Evolutionary conservation across 495 filamentous ascomycete genomes (phyloP).

Genomic region (Umbilicaria muhlenbergii): DNA sequence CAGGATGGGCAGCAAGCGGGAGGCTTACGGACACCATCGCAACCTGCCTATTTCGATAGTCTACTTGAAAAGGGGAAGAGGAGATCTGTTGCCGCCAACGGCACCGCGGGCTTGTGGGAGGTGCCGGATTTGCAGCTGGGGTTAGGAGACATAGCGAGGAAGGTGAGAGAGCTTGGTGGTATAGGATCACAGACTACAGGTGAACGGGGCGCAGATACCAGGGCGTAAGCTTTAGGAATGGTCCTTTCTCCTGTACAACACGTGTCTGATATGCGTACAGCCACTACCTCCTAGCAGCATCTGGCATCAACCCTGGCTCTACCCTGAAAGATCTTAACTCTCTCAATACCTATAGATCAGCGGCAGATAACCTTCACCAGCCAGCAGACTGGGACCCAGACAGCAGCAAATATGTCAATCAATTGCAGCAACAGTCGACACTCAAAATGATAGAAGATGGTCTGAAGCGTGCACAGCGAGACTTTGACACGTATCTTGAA

Average conservation of each 20-base stretch:
- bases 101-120: constrained; percentile 28
- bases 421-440: constrained; percentile 77
- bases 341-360: constrained; percentile 30
- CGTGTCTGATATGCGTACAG: constrained; percentile 16
- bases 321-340: constrained; percentile 63
- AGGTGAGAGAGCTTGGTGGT: constrained; percentile 62
- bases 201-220: constrained; percentile 37
- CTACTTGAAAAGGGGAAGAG: constrained; percentile 60
- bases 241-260: background rate
- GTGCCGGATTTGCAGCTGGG: constrained; percentile 58
- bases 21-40: constrained; percentile 10
- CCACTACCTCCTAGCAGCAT: constrained; percentile 78
- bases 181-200: constrained; percentile 28
- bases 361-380: constrained; percentile 27
- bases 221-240: constrained; percentile 34
- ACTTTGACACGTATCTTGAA: constrained; percentile 86
- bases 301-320: constrained; percentile 66
- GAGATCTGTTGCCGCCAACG: constrained; percentile 24
- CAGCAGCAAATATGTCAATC: constrained; percentile 66
- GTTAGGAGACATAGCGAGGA: constrained; percentile 71
- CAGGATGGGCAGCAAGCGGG: constrained; percentile 14
- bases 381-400: constrained; percentile 48
- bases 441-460: constrained; percentile 82
- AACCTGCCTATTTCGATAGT: constrained; percentile 73
- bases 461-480: constrained; percentile 65